A percentile compares a stretch with the other conserved stretches of the same genome.
phyloP scores from a whole-genome alignment of 768 basidiomycete species.

The Tylopilus intermedius region DNA sequence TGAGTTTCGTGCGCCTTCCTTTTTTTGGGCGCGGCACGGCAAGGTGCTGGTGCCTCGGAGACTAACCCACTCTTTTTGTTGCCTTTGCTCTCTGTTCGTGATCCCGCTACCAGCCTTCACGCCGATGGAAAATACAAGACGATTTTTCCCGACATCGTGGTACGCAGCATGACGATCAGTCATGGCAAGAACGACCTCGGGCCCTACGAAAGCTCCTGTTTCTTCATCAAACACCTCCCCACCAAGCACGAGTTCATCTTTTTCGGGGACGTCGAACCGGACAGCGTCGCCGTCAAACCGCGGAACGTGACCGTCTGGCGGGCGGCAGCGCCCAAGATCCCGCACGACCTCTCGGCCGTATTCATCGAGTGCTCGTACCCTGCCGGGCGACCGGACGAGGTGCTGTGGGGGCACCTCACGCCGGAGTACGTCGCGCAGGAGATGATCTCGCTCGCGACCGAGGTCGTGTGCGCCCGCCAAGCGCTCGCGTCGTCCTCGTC shows the following conservation, averaged over 20 bases:
- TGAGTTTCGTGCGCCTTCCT: conserved; percentile 34
- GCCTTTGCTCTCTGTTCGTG: neutral
- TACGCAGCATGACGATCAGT: conserved; percentile 61
- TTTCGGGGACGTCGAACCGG: conserved; percentile 92
- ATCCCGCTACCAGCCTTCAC: conserved; percentile 37
- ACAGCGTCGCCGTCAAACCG: conserved; percentile 58
- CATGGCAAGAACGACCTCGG: conserved; percentile 60
- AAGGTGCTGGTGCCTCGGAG: conserved; percentile 2
- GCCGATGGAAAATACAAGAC: conserved; percentile 48
- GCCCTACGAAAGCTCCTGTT: conserved; percentile 74
- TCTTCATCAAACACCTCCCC: conserved; percentile 71
- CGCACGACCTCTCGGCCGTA: conserved; percentile 61
- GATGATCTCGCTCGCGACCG: conserved; percentile 60
- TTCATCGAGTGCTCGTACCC: conserved; percentile 96
- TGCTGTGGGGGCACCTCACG: conserved; percentile 81
- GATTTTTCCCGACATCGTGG: conserved; percentile 54
- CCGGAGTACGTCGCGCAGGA: conserved; percentile 79
- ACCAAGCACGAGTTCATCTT: conserved; percentile 74
- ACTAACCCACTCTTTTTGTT: conserved; percentile 4
- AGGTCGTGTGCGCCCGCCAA: conserved; percentile 50
- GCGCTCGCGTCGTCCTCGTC: conserved; percentile 20
- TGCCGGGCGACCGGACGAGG: conserved; percentile 58
- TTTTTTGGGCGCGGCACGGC: neutral
- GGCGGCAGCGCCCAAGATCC: conserved; percentile 72
- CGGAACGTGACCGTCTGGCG: conserved; percentile 74